Conservation (phyloP, 2,329 filamentous ascomycete species). For the Aphanocladium album region DNA sequence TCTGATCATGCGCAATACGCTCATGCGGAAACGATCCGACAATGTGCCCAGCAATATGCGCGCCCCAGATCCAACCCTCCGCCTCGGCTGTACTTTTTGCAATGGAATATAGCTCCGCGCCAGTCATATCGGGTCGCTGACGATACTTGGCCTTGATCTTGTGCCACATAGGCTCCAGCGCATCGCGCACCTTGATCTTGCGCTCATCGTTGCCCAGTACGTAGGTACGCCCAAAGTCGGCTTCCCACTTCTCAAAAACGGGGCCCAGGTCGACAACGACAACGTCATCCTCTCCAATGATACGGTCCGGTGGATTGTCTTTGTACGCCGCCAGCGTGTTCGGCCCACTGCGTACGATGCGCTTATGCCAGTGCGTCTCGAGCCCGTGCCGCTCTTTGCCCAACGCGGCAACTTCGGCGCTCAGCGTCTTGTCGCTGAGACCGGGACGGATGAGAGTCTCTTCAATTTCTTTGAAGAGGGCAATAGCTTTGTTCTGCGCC, state of each 20-base stretch:
- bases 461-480: slow-evolving; percentile 44
- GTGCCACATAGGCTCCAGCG: slow-evolving; percentile 42
- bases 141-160: slow-evolving; percentile 36
- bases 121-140: slow-evolving; percentile 40
- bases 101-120: slow-evolving; percentile 41
- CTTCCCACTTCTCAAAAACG: slow-evolving; percentile 48
- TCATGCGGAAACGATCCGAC: slow-evolving; percentile 48
- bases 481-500: slow-evolving; percentile 41
- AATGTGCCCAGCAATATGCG: slow-evolving; percentile 41
- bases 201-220: slow-evolving; percentile 42
- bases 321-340: slow-evolving; percentile 44
- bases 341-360: slow-evolving; percentile 43
- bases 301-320: slow-evolving; percentile 45
- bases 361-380: slow-evolving; percentile 48
- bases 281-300: slow-evolving; percentile 44
- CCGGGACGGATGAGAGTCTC: slow-evolving; percentile 40
- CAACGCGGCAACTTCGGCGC: slow-evolving; percentile 39
- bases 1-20: slow-evolving; percentile 43
- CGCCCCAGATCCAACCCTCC: slow-evolving; percentile 41
- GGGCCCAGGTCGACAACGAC: slow-evolving; percentile 47
- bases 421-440: slow-evolving; percentile 42
- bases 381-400: slow-evolving; percentile 29
- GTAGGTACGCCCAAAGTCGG: slow-evolving; percentile 49
- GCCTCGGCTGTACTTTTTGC: slow-evolving; percentile 32
- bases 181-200: slow-evolving; percentile 40